These are phyloP conservation scores for Trametopsis cervina DNA, from an alignment of 768 basidiomycete species.

Conservation along the genomic window DNA sequence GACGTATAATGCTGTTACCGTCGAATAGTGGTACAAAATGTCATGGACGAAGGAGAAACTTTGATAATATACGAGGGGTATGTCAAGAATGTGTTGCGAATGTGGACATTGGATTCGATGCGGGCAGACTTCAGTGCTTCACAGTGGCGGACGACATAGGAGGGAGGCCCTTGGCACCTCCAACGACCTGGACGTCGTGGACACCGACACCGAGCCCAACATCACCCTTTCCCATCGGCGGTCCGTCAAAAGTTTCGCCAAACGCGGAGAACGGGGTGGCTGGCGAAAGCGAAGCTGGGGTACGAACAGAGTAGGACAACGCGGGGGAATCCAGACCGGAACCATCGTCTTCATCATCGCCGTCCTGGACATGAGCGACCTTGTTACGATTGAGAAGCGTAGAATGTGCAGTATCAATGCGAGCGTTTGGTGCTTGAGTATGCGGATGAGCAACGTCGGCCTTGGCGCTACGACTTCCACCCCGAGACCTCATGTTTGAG, in stretches of 20 bases:
- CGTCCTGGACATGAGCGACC: slow-evolving; percentile 5
- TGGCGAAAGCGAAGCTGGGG: slow-evolving; percentile 23
- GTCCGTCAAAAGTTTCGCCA: slow-evolving; percentile 20
- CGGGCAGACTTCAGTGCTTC: no score
- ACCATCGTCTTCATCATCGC: slow-evolving; percentile 15
- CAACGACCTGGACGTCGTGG: neutral
- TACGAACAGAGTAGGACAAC: slow-evolving; percentile 25
- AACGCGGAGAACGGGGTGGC: slow-evolving; percentile 25
- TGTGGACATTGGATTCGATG: no score
- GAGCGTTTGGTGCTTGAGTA: slow-evolving; percentile 2
- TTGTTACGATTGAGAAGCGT: neutral
- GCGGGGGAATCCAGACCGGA: slow-evolving; percentile 23
- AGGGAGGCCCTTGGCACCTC: neutral
- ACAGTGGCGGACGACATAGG: no score
- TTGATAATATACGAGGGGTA: no score
- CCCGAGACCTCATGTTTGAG: neutral
- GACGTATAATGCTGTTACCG: no score
- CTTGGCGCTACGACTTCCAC: neutral
- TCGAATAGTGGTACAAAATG: no score
- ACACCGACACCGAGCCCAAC: slow-evolving; percentile 2
- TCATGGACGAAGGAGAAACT: no score
- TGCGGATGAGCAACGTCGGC: neutral
- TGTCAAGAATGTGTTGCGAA: no score
- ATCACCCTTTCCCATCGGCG: slow-evolving; percentile 4
- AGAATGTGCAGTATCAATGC: slow-evolving; percentile 8